These are phyloP conservation scores for Solanum bulbocastanum DNA, from an alignment of 257 asterid species.

Conservation along the genomic window DNA sequence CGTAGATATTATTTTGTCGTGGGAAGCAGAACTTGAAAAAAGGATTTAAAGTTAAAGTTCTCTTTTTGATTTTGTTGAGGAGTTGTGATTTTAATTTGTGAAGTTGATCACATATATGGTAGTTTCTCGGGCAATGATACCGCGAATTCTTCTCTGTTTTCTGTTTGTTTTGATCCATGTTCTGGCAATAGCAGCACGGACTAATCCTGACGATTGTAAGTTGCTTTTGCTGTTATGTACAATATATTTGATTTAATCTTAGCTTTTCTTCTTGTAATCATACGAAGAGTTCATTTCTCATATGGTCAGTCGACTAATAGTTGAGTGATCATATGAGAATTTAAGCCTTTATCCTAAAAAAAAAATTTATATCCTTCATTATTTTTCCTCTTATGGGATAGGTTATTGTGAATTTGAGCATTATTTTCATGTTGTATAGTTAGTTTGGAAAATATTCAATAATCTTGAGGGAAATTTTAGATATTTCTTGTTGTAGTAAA, in stretches of 20 bases:
- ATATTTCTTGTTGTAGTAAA: too few relatives aligned
- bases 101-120: neutral
- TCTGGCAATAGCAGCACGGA: slow-evolving; percentile 26
- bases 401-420: neutral
- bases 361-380: too few relatives aligned
- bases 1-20: neutral
- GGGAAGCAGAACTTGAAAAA: neutral
- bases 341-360: neutral
- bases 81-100: neutral
- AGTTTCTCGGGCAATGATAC: slow-evolving; percentile 18
- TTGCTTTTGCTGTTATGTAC: neutral
- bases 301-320: neutral
- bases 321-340: neutral
- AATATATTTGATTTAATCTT: neutral
- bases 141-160: slow-evolving; percentile 20
- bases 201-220: slow-evolving; percentile 45
- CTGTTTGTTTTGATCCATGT: slow-evolving; percentile 27
- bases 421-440: neutral
- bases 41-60: neutral
- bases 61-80: neutral
- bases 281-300: neutral
- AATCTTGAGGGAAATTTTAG: neutral
- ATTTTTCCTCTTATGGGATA: neutral
- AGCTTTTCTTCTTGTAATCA: neutral
- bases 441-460: neutral